A percentile compares a stretch with the other conserved stretches of the same genome.
Evolutionary conservation across 129 eudicot species (phyloP).

Genomic region (carrot (Daucus carota)): DNA sequence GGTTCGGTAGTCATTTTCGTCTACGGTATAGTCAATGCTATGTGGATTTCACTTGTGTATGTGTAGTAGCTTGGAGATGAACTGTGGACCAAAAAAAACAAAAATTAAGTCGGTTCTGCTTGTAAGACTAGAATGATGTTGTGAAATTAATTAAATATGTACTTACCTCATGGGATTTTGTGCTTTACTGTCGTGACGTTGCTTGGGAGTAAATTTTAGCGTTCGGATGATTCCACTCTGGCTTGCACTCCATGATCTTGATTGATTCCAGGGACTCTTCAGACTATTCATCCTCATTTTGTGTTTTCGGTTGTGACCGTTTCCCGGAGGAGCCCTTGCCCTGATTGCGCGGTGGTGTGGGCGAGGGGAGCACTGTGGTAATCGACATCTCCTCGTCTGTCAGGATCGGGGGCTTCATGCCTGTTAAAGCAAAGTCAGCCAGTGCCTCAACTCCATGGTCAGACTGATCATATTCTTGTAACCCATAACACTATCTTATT

Average conservation of each 20-base stretch:
- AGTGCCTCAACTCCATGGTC: constrained; percentile 60
- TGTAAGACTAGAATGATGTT: background rate
- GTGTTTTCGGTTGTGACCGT: constrained; percentile 31
- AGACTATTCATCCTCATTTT: constrained; percentile 40
- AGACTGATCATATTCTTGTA: constrained; percentile 76
- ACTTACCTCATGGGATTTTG: constrained; percentile 41
- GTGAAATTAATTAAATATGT: background rate
- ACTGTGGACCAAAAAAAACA: constrained; percentile 24
- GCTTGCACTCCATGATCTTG: constrained; percentile 60
- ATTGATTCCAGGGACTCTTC: constrained; percentile 70
- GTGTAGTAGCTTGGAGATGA: constrained; percentile 58
- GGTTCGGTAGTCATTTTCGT: constrained; percentile 66
- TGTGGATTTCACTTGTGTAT: constrained; percentile 56
- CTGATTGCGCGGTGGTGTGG: constrained; percentile 26
- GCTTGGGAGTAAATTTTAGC: constrained; percentile 41
- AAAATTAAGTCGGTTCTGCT: background rate
- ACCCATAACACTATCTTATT: background rate
- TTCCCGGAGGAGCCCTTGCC: constrained; percentile 18
- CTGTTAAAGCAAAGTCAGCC: constrained; percentile 72
- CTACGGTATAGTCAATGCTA: constrained; percentile 72
- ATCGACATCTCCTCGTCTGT: constrained; percentile 32
- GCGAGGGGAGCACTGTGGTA: constrained; percentile 34
- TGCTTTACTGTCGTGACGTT: constrained; percentile 21
- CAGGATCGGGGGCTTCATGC: constrained; percentile 63
- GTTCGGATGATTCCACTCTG: constrained; percentile 39